Percentiles rank a stretch among this genome's conserved stretches.
These are phyloP conservation scores for Venturia oleaginea DNA, from an alignment of 2,329 filamentous ascomycete genomes.

Conservation along the genomic window DNA sequence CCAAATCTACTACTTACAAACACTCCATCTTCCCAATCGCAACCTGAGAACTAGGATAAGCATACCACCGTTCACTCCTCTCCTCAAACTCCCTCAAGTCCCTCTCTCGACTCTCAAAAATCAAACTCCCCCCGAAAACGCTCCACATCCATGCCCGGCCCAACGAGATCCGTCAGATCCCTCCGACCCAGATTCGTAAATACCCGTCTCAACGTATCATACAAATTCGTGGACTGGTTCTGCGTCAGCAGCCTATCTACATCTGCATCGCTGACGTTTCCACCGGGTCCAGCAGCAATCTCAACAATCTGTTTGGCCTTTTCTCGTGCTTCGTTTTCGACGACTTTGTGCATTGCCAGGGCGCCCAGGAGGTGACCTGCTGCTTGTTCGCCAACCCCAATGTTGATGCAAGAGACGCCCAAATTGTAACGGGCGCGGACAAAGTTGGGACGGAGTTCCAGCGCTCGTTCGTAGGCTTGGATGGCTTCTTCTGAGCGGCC, in stretches of 20 bases:
- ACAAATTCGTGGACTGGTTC: constrained; percentile 93
- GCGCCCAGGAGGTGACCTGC: constrained; percentile 88
- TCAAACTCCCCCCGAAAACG: constrained; percentile 85
- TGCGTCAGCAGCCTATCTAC: constrained; percentile 84
- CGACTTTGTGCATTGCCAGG: constrained; percentile 88
- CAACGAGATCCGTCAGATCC: constrained; percentile 80
- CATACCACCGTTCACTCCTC: constrained; percentile 10
- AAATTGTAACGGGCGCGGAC: constrained; percentile 95
- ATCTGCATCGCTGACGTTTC: constrained; percentile 55
- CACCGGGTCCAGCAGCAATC: constrained; percentile 42
- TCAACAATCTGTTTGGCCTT: constrained; percentile 72
- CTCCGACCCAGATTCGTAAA: constrained; percentile 91
- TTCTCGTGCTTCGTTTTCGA: constrained; percentile 75
- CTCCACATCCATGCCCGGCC: constrained; percentile 83
- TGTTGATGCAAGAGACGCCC: constrained; percentile 94
- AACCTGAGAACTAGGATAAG: constrained; percentile 1
- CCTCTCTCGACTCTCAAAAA: constrained; percentile 43
- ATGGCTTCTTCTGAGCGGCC: constrained; percentile 93
- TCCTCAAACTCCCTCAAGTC: constrained; percentile 4
- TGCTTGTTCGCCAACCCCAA: constrained; percentile 87
- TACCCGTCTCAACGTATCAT: constrained; percentile 88
- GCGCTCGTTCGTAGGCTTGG: constrained; percentile 86
- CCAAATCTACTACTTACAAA: background rate
- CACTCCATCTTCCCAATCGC: constrained; percentile 3
- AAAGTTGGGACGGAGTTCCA: constrained; percentile 88